phyloP scores from a whole-genome alignment of 208 protist genomes.

The Leishmania amazonensis region DNA sequence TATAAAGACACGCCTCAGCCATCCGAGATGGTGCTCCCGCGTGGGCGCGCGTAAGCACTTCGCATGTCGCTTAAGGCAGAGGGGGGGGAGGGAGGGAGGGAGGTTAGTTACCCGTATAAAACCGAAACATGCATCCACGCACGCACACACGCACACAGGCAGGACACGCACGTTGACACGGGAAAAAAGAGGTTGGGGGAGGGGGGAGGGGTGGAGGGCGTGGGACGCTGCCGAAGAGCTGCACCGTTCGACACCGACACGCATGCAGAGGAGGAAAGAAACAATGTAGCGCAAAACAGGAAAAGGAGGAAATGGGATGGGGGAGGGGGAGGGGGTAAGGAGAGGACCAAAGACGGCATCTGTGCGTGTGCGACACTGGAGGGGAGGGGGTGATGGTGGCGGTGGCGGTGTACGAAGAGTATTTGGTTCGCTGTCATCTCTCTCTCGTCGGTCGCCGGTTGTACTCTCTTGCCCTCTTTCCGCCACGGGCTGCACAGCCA shows the following conservation, averaged over 20 bases:
- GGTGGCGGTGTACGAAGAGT: no score
- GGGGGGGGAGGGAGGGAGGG: background rate
- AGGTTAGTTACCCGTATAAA: background rate
- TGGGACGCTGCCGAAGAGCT: background rate
- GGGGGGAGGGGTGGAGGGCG: background rate
- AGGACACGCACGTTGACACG: no score
- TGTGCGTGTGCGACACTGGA: background rate
- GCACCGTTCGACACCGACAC: background rate
- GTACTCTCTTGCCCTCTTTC: no score
- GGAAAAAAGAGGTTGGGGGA: no score
- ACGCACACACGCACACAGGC: no score
- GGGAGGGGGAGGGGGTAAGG: background rate
- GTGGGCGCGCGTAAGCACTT: background rate
- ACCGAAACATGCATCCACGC: background rate
- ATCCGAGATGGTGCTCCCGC: background rate
- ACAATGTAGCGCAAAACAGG: background rate
- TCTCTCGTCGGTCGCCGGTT: no score
- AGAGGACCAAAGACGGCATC: background rate
- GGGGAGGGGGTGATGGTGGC: no score
- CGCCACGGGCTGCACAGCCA: background rate
- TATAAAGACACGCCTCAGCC: no score
- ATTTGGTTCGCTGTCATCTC: background rate
- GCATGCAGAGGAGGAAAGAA: conserved; percentile 1
- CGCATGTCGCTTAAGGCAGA: background rate
- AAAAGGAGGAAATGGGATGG: background rate